A percentile compares a stretch with the other conserved stretches of the same genome.
Evolutionary conservation across 257 asterid species (phyloP).

Genomic region (Asclepias syriaca): DNA sequence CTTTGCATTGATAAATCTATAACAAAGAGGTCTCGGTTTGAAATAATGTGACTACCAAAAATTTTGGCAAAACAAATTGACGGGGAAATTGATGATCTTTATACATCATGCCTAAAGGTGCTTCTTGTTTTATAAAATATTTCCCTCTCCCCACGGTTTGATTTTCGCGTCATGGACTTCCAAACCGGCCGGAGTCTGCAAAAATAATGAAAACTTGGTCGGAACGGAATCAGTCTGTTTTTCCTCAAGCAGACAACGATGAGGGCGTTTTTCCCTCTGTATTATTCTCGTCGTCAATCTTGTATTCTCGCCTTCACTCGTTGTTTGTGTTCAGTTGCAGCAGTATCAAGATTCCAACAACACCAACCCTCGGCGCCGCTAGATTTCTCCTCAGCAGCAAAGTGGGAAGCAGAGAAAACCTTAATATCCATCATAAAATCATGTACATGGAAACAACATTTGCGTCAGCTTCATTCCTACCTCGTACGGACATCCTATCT

Average conservation of each 20-base stretch:
- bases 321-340: background rate
- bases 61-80: no score
- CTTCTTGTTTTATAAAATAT: no score
- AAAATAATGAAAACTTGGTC: no score
- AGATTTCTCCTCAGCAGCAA: background rate
- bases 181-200: no score
- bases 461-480: constrained; percentile 59
- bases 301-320: background rate
- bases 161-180: no score
- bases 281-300: background rate
- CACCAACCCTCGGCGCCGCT: background rate
- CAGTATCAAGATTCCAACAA: background rate
- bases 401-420: constrained; percentile 20
- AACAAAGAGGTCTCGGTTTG: no score
- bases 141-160: no score
- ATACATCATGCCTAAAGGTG: no score
- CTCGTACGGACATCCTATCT: constrained; percentile 50
- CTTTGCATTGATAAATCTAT: no score
- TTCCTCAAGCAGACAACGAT: background rate
- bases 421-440: constrained; percentile 55
- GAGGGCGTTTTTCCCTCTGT: constrained; percentile 2
- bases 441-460: constrained; percentile 40
- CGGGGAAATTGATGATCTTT: no score
- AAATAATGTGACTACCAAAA: no score
- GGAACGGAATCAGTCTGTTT: no score